Conservation (phyloP, 106 monocot genomes). For the Acanthochlamys bracteata region DNA sequence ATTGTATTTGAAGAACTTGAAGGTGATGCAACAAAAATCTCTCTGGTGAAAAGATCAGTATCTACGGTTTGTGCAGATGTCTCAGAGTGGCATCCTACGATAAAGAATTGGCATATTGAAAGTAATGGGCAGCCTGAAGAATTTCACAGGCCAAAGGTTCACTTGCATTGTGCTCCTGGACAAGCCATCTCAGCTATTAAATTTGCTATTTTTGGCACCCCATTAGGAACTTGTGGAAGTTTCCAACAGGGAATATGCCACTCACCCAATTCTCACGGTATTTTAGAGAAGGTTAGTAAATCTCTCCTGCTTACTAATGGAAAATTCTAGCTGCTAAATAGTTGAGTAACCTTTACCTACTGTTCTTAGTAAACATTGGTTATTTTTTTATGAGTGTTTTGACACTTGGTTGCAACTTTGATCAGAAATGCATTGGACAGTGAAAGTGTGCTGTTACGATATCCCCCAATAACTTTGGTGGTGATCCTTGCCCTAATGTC, state of each 20-base stretch:
- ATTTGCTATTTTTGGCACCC: conserved; percentile 94
- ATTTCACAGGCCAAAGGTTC: conserved; percentile 51
- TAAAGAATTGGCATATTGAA: conserved; percentile 77
- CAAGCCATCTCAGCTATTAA: conserved; percentile 82
- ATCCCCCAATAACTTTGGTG: conserved; percentile 62
- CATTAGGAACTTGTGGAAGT: conserved; percentile 77
- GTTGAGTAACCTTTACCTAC: no score
- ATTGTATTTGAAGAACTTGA: conserved; percentile 92
- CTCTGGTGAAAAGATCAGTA: conserved; percentile 63
- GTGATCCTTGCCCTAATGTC: conserved; percentile 89
- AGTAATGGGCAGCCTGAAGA: conserved; percentile 47
- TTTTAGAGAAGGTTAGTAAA: conserved; percentile 60
- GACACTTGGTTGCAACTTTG: conserved; percentile 1
- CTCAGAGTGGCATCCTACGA: conserved; percentile 77
- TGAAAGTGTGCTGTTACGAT: conserved; percentile 63
- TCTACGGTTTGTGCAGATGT: conserved; percentile 80
- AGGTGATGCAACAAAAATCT: conserved; percentile 70
- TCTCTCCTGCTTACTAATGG: not conserved
- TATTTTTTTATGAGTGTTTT: not conserved
- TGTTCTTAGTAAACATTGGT: no score
- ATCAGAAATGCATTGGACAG: conserved; percentile 74
- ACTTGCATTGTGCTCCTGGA: conserved; percentile 63
- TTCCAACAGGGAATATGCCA: conserved; percentile 86
- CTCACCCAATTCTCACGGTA: conserved; percentile 47
- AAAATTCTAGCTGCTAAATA: no score